phyloP scores from a whole-genome alignment of 176 grass and related monocot species.

The Oryza longistaminata region DNA sequence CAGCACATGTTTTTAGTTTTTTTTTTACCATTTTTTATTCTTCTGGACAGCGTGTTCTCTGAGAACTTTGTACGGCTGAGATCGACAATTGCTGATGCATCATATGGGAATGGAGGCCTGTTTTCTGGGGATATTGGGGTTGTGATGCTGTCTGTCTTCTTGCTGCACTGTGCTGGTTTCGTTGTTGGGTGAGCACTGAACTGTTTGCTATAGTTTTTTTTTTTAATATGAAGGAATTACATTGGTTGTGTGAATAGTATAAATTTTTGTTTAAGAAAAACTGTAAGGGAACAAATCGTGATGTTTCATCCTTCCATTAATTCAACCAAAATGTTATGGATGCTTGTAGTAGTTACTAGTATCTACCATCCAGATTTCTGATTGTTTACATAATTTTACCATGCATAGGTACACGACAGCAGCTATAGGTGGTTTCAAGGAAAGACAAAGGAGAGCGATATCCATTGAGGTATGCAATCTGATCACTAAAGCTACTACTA shows the following conservation, averaged over 20 bases:
- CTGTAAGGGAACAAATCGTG: neutral
- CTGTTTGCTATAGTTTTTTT: neutral
- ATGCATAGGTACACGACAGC: conserved; percentile 58
- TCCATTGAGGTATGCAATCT: conserved; percentile 70
- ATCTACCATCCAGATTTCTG: conserved; percentile 2
- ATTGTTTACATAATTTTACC: conserved; percentile 9
- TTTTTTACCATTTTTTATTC: neutral
- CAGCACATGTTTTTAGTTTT: neutral
- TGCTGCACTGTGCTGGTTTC: conserved; percentile 78
- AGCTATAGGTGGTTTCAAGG: conserved; percentile 63
- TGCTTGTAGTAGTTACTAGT: neutral
- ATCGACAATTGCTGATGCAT: conserved; percentile 48
- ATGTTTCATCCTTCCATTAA: neutral
- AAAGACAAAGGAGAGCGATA: conserved; percentile 76
- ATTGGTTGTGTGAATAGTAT: neutral
- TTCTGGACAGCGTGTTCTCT: conserved; percentile 67
- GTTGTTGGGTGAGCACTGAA: conserved; percentile 58
- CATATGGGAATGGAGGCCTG: conserved; percentile 33
- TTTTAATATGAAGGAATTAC: neutral
- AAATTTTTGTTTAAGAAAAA: neutral
- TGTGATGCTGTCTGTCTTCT: conserved; percentile 59
- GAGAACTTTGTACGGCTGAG: conserved; percentile 71
- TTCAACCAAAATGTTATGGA: neutral
- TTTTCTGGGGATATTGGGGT: conserved; percentile 41
- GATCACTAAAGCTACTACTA: neutral